Evolutionary conservation across 352 stramenopile species (phyloP).

Genomic region (Phytophthora citricola): DNA sequence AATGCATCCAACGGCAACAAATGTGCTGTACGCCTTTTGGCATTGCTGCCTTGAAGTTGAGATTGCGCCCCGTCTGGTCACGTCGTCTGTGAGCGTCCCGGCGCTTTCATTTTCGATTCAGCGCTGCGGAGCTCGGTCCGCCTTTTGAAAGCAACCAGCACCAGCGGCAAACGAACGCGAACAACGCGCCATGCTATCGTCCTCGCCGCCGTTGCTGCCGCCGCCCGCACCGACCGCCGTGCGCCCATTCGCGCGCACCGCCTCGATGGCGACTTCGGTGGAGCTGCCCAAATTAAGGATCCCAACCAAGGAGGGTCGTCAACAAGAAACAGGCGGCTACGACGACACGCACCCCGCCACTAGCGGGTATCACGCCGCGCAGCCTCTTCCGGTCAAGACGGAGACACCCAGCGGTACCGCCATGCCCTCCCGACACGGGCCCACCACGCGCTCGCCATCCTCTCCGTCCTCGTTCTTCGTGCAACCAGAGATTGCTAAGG

Average conservation of each 20-base stretch:
- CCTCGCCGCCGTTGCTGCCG: slow-evolving; percentile 8
- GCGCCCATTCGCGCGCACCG: slow-evolving; percentile 4
- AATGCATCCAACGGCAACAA: slow-evolving; percentile 2
- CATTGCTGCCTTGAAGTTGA: slow-evolving; percentile 27
- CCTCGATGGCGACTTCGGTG: slow-evolving; percentile 2
- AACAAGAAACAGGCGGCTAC: slow-evolving; percentile 19
- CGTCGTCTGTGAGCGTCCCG: slow-evolving; percentile 19
- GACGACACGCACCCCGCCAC: slow-evolving; percentile 15
- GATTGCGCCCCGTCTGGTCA: slow-evolving; percentile 14
- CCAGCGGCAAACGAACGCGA: not conserved
- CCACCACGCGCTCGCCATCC: slow-evolving; percentile 43
- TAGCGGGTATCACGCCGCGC: slow-evolving; percentile 20
- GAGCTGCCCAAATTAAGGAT: slow-evolving; percentile 39
- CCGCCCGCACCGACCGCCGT: slow-evolving; percentile 11
- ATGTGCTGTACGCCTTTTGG: not conserved
- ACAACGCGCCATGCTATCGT: slow-evolving; percentile 22
- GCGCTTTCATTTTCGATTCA: slow-evolving; percentile 40
- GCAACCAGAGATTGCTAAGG: slow-evolving; percentile 40
- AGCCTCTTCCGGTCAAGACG: slow-evolving; percentile 27
- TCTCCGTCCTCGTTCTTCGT: slow-evolving; percentile 56
- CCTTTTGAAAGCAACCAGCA: not conserved
- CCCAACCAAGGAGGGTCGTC: slow-evolving; percentile 9
- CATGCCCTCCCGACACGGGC: slow-evolving; percentile 15
- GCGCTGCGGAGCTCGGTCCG: slow-evolving; percentile 21
- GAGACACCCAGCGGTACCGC: slow-evolving; percentile 2